Conservation (phyloP, 768 basidiomycete species). For the Porpolomopsis calyptriformis region DNA sequence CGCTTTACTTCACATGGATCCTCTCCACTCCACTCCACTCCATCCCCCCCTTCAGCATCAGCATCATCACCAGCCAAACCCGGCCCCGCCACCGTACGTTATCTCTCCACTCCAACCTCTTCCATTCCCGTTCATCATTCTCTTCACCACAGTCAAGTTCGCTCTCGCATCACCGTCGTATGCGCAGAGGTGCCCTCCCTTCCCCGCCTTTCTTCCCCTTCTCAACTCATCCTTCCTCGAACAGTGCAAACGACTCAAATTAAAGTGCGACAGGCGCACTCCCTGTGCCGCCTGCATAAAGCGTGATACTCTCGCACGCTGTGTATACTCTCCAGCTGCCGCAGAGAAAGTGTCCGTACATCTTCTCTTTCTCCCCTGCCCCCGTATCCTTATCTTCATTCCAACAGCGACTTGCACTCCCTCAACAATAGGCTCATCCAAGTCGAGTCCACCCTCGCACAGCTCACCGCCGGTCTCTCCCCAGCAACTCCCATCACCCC, state of each 20-base stretch:
- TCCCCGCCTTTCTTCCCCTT: slow-evolving; percentile 7
- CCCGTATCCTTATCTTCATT: background rate
- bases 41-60: background rate
- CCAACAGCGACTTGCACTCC: slow-evolving; percentile 61
- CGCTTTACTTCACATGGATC: background rate
- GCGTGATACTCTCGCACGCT: slow-evolving; percentile 62
- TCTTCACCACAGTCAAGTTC: slow-evolving; percentile 41
- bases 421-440: slow-evolving; percentile 70
- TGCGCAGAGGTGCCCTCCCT: slow-evolving; percentile 57
- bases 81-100: background rate
- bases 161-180: slow-evolving; percentile 70
- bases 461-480: slow-evolving; percentile 27
- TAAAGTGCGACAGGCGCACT: slow-evolving; percentile 71
- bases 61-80: background rate
- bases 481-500: slow-evolving; percentile 24
- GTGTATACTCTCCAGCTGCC: slow-evolving; percentile 71
- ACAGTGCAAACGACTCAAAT: slow-evolving; percentile 80
- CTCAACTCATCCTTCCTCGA: background rate
- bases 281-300: slow-evolving; percentile 75
- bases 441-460: slow-evolving; percentile 43
- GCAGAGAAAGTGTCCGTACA: slow-evolving; percentile 70
- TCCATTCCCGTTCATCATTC: background rate
- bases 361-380: slow-evolving; percentile 2
- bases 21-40: background rate
- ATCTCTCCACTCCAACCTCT: background rate